Evolutionary conservation across 2,329 filamentous ascomycete species (phyloP).

Genomic region (Pleomassaria siparia): DNA sequence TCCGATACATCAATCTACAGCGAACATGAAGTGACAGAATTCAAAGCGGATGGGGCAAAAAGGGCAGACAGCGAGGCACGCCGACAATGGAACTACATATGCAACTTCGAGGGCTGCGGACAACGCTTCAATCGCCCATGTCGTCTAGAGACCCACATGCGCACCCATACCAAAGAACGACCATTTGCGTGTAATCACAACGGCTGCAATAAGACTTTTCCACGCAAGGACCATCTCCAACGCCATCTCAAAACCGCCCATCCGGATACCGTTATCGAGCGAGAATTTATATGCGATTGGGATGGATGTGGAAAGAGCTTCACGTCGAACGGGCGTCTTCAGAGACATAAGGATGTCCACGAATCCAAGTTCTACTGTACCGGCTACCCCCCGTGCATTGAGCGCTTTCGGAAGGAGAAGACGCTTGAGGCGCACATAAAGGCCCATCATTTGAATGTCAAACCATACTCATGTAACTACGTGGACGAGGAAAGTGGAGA

Average conservation of each 20-base stretch:
- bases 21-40: constrained; percentile 25
- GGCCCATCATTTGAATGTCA: constrained; percentile 70
- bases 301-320: constrained; percentile 78
- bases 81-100: constrained; percentile 73
- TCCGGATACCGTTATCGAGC: constrained; percentile 56
- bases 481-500: constrained; percentile 55
- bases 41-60: constrained; percentile 29
- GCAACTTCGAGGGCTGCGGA: constrained; percentile 71
- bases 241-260: constrained; percentile 85
- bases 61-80: constrained; percentile 46
- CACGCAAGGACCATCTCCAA: constrained; percentile 81
- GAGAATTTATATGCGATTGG: constrained; percentile 70
- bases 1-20: constrained; percentile 21
- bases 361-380: constrained; percentile 75
- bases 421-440: constrained; percentile 83
- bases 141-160: constrained; percentile 72
- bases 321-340: constrained; percentile 74
- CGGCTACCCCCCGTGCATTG: constrained; percentile 68
- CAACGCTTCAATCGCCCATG: constrained; percentile 89
- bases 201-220: constrained; percentile 79
- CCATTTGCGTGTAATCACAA: constrained; percentile 71
- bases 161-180: constrained; percentile 83
- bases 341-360: constrained; percentile 77
- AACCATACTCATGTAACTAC: constrained; percentile 70
- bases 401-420: constrained; percentile 83